Evolutionary conservation across 441 rosid species (phyloP).

Genomic region (Rhodomyrtus psidioides): DNA sequence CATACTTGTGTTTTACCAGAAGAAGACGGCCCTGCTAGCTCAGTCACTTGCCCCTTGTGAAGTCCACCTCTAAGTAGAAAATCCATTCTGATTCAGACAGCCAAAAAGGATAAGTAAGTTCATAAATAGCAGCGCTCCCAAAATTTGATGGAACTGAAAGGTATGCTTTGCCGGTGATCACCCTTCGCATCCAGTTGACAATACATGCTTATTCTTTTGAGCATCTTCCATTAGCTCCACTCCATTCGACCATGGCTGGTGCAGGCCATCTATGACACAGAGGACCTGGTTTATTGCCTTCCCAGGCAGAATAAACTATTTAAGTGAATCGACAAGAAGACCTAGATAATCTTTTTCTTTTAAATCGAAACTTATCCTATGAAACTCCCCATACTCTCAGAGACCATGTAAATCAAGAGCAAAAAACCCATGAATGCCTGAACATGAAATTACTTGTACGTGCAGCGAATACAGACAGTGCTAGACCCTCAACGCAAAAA

Average conservation of each 20-base stretch:
- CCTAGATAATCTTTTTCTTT: not conserved
- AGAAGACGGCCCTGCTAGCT: constrained; percentile 76
- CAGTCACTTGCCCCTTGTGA: constrained; percentile 58
- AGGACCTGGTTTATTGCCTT: constrained; percentile 50
- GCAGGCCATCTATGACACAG: constrained; percentile 32
- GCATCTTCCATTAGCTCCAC: constrained; percentile 53
- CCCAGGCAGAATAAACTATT: not conserved
- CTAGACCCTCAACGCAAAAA: not conserved
- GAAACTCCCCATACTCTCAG: not conserved
- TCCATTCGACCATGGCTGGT: constrained; percentile 54
- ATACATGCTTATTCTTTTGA: constrained; percentile 26
- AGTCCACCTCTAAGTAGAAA: constrained; percentile 67
- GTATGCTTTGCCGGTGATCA: not conserved
- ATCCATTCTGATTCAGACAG: constrained; percentile 41
- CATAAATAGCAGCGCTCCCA: not conserved
- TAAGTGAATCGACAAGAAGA: not conserved
- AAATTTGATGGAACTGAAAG: not conserved
- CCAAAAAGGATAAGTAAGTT: not conserved
- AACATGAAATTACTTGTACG: not conserved
- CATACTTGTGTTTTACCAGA: constrained; percentile 90
- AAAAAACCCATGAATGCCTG: not conserved
- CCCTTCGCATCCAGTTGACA: constrained; percentile 61
- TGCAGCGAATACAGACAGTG: not conserved
- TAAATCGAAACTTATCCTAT: not conserved
- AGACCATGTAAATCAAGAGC: not conserved